Conservation (phyloP, 2,329 filamentous ascomycete species). For the Helminthosporium solani region DNA sequence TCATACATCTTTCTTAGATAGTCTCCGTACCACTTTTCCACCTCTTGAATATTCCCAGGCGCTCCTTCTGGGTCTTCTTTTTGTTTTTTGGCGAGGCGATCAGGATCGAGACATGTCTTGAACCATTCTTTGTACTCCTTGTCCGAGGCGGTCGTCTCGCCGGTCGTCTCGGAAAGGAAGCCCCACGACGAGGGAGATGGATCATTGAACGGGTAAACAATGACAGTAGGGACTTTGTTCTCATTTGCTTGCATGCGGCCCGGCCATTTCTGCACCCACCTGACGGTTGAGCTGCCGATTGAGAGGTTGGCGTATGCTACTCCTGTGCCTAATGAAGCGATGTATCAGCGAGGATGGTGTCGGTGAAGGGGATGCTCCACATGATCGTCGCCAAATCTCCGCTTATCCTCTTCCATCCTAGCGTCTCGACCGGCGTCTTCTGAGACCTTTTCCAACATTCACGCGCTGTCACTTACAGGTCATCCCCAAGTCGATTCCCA, state of each 20-base stretch:
- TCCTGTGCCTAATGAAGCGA: slow-evolving; percentile 33
- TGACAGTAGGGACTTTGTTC: slow-evolving; percentile 56
- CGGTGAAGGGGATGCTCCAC: too few species aligned
- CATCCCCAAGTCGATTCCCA: slow-evolving; percentile 41
- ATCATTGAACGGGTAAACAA: slow-evolving; percentile 47
- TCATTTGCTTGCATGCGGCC: slow-evolving; percentile 55
- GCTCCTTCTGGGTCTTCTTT: slow-evolving; percentile 47
- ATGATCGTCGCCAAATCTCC: background rate
- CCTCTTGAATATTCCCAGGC: slow-evolving; percentile 46
- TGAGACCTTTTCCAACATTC: background rate
- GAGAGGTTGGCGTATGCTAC: slow-evolving; percentile 42
- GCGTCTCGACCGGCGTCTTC: background rate
- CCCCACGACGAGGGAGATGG: slow-evolving; percentile 53
- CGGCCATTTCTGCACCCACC: slow-evolving; percentile 54
- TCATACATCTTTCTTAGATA: slow-evolving; percentile 53
- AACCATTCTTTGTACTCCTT: slow-evolving; percentile 54
- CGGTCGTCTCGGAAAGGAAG: slow-evolving; percentile 49
- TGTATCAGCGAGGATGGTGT: background rate
- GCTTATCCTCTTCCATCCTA: background rate
- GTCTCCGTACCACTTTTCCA: slow-evolving; percentile 52
- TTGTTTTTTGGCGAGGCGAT: slow-evolving; percentile 47
- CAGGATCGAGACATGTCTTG: slow-evolving; percentile 56
- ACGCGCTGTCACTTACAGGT: slow-evolving; percentile 32
- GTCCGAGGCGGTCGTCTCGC: slow-evolving; percentile 45
- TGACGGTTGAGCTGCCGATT: slow-evolving; percentile 34